Evolutionary conservation across 805 yeast species (phyloP).

Genomic region (Yamadazyma sp.): DNA sequence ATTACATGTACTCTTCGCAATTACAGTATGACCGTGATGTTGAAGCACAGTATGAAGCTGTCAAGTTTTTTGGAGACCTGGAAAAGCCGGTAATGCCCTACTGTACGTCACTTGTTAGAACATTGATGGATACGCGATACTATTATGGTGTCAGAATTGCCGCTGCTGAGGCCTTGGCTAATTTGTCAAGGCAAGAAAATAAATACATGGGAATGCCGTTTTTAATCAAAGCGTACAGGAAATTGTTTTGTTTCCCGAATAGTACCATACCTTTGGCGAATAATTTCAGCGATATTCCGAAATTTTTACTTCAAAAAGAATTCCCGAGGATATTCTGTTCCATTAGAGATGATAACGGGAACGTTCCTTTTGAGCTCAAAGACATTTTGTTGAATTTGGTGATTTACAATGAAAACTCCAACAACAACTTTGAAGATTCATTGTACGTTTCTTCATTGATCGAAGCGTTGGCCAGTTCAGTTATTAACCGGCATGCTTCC

Average conservation of each 20-base stretch:
- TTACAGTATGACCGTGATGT: constrained; percentile 93
- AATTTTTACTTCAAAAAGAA: constrained; percentile 67
- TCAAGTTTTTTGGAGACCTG: constrained; percentile 64
- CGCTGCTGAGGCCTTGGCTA: constrained; percentile 78
- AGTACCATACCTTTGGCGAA: constrained; percentile 71
- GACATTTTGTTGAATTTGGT: constrained; percentile 67
- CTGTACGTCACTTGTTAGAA: constrained; percentile 75
- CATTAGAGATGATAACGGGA: constrained; percentile 61
- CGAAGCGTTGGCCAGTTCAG: constrained; percentile 45
- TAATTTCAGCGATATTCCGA: constrained; percentile 70
- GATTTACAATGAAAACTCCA: constrained; percentile 82
- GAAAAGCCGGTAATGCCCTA: constrained; percentile 61
- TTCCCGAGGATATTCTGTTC: constrained; percentile 62
- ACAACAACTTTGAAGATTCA: constrained; percentile 73
- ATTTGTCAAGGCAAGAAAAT: constrained; percentile 58
- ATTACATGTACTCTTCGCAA: constrained; percentile 92
- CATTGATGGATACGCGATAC: constrained; percentile 80
- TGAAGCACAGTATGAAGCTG: constrained; percentile 89
- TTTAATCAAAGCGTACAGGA: constrained; percentile 65
- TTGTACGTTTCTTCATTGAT: constrained; percentile 63
- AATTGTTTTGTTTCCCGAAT: constrained; percentile 68
- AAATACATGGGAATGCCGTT: constrained; percentile 74
- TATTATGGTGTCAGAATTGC: constrained; percentile 86
- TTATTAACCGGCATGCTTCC: constrained; percentile 19
- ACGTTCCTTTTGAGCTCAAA: constrained; percentile 57